Conservation (phyloP, 495 filamentous ascomycete genomes). For the Hypoxylon perforatum region DNA sequence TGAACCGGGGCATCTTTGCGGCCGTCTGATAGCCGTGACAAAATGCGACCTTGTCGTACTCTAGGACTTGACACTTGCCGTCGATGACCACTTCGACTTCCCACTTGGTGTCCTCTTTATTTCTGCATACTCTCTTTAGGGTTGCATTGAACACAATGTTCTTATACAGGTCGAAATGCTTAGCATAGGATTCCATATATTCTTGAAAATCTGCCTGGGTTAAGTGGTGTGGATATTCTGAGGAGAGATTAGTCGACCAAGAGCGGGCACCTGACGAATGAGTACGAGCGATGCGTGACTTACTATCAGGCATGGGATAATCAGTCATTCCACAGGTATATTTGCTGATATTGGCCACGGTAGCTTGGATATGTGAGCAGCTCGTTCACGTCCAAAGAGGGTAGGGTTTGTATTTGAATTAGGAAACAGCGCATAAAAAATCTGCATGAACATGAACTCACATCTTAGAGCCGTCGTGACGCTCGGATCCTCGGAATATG, state of each 20-base stretch:
- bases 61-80: slow-evolving; percentile 28
- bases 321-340: slow-evolving; percentile 50
- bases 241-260: not conserved
- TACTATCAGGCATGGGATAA: slow-evolving; percentile 52
- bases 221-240: slow-evolving; percentile 45
- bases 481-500: slow-evolving; percentile 46
- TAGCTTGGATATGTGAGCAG: slow-evolving; percentile 35
- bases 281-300: slow-evolving; percentile 3
- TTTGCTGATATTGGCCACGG: slow-evolving; percentile 48
- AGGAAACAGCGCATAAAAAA: too few species aligned
- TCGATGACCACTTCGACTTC: slow-evolving; percentile 39
- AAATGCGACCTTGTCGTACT: slow-evolving; percentile 48
- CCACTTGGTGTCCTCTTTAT: slow-evolving; percentile 33
- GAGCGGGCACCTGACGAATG: not conserved
- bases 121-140: slow-evolving; percentile 31
- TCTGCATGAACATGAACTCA: slow-evolving; percentile 12
- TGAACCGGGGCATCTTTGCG: slow-evolving; percentile 42
- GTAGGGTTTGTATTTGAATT: too few species aligned
- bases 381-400: not conserved
- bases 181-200: slow-evolving; percentile 46
- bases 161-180: slow-evolving; percentile 43
- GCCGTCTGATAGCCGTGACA: slow-evolving; percentile 48
- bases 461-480: slow-evolving; percentile 46
- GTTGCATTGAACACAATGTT: slow-evolving; percentile 43
- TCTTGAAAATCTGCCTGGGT: slow-evolving; percentile 42